These are phyloP conservation scores for Arthrinium puccinioides DNA, from an alignment of 2,329 filamentous ascomycete species.

Conservation along the genomic window DNA sequence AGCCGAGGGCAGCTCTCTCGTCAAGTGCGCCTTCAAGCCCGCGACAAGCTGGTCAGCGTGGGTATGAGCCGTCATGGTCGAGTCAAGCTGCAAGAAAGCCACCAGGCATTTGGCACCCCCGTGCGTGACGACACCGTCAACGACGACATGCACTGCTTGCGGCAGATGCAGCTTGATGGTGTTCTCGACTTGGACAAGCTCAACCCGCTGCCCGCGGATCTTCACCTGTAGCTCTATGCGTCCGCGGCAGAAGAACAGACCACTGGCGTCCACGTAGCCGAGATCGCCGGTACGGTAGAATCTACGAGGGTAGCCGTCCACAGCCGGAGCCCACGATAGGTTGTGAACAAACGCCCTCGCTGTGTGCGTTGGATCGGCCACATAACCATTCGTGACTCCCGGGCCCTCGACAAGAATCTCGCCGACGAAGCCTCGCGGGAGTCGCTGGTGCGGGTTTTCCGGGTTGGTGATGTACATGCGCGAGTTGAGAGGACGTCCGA, in stretches of 20 bases:
- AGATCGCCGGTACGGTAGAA: not conserved
- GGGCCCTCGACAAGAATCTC: not conserved
- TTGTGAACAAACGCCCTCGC: not conserved
- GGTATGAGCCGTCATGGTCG: too few species aligned
- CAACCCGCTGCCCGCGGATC: conserved; percentile 41
- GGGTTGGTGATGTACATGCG: not conserved
- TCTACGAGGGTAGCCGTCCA: not conserved
- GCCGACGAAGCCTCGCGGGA: not conserved
- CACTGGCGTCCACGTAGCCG: conserved; percentile 4
- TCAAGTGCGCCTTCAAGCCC: not conserved
- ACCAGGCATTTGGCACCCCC: too few species aligned
- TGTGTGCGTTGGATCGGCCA: not conserved
- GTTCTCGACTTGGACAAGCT: conserved; percentile 17
- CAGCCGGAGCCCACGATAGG: not conserved
- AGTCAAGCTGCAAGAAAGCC: too few species aligned
- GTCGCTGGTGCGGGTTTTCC: not conserved
- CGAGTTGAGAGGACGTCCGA: not conserved
- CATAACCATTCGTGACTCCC: not conserved
- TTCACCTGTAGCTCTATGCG: conserved; percentile 46
- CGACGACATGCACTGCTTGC: too few species aligned
- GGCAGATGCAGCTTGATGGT: not conserved
- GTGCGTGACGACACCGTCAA: too few species aligned
- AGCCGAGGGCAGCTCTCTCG: not conserved
- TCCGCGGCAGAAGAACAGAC: conserved; percentile 28
- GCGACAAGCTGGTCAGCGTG: too few species aligned